A percentile compares a stretch with the other conserved stretches of the same genome.
Conservation (phyloP, 2,329 filamentous ascomycete genomes). For the Cyanodermella asteris region DNA sequence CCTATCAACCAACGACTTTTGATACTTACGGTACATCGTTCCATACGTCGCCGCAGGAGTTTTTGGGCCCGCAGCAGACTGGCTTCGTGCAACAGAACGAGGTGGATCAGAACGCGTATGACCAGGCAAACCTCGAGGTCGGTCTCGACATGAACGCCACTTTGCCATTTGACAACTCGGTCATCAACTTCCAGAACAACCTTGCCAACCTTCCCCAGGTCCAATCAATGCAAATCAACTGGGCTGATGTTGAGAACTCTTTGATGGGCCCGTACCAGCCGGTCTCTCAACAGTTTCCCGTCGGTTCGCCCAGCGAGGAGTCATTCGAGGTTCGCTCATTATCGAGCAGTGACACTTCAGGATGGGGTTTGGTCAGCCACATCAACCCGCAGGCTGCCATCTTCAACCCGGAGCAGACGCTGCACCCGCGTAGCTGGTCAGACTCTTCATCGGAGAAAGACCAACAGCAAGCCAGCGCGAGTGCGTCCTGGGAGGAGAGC, state of each 20-base stretch:
- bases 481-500: too few relatives aligned
- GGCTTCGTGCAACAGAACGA: conserved; percentile 39
- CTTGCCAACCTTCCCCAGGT: too few relatives aligned
- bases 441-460: conserved; percentile 72
- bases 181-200: too few relatives aligned
- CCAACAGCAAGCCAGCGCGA: too few relatives aligned
- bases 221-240: too few relatives aligned
- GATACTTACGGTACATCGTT: conserved; percentile 27
- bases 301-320: conserved; percentile 52
- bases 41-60: conserved; percentile 36
- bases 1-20: too few relatives aligned
- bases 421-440: conserved; percentile 71
- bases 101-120: conserved; percentile 32
- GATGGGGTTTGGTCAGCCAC: conserved; percentile 55
- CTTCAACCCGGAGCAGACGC: conserved; percentile 77
- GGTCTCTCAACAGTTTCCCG: conserved; percentile 17
- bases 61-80: conserved; percentile 40
- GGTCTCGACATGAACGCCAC: too few relatives aligned
- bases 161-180: too few relatives aligned
- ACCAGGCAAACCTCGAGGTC: too few relatives aligned
- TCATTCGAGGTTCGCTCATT: conserved; percentile 75
- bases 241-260: too few relatives aligned
- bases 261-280: conserved; percentile 10
- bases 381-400: conserved; percentile 43
- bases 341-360: conserved; percentile 65